Base-by-base conservation (phyloP, 2,329 filamentous ascomycete genomes). In the Epichloe sp. region DNA sequence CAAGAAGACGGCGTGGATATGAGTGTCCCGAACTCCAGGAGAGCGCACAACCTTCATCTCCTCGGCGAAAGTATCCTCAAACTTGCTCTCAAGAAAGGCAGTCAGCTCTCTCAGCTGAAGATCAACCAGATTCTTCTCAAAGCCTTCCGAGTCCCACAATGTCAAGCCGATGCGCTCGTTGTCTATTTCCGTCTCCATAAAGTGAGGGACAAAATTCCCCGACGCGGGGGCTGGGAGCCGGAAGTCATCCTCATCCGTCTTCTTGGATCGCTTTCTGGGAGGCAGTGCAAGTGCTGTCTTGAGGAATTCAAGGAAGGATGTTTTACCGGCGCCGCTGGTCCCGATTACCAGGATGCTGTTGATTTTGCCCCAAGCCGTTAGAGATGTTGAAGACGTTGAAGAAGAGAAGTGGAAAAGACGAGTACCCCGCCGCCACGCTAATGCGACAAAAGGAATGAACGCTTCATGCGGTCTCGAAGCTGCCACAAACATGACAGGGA, bases 11-110 rank as follows among this genome's bases (percentile, higher is more conserved):
- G 88, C 94, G 65, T 98, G 93, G 57, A 98, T 95, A 67, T 98
- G 93, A 48, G 91, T 96, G 71, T 98, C 93, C 65, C 89, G 87
- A 57, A 88, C 86, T 51, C 90, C 91, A 26, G 93, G 91, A 49
- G 90, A 89, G 61, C 93, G 86, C 55, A 96, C 77, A 45, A 98
- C 90, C 73, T 96, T 97, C 78, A 95, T 95, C 73, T 98, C 93
- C 70, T 98, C 93, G 47, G 82, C 82, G 65, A 98, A 95, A 0
- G 93, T 97, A 63, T 98, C 93, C 66, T 98, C 91, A 60, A 98
- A 98, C 68, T 97, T 97, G 73, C 86, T 91, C 73, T 98, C 93
- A 53, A 98, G 74, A 71, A 98, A 98, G 8, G 85, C 78, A 36
- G 86, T 84, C 74, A 97, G 90, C 65, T 95, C 88, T 54, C 90